These are phyloP conservation scores for Monosporascus sp. DNA, from an alignment of 2,329 filamentous ascomycete species.

Conservation along the genomic window DNA sequence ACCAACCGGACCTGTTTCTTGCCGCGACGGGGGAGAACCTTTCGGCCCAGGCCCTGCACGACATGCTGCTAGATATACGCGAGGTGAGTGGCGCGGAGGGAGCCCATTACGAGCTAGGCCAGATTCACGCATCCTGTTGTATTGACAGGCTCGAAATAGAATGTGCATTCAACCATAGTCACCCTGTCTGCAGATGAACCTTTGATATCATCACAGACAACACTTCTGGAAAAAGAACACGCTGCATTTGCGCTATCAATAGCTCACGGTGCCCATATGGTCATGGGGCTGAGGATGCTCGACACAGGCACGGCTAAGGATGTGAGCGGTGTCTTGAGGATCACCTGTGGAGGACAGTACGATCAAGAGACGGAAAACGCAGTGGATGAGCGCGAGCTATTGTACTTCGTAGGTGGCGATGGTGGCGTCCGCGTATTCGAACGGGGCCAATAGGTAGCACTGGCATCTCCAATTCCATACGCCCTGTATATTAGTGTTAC, in stretches of 20 bases:
- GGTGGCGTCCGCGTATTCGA: constrained; percentile 80
- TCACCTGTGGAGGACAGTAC: constrained; percentile 54
- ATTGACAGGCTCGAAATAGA: constrained; percentile 33
- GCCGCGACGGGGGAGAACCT: constrained; percentile 48
- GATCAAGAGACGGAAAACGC: constrained; percentile 14
- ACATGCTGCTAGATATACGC: constrained; percentile 54
- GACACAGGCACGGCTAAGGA: constrained; percentile 88
- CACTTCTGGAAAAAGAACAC: constrained; percentile 64
- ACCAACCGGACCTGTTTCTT: constrained; percentile 61
- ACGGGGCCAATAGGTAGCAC: constrained; percentile 55
- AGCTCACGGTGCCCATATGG: constrained; percentile 69
- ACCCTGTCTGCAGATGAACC: constrained; percentile 69
- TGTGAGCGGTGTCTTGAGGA: constrained; percentile 79
- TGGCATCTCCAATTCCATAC: constrained; percentile 4
- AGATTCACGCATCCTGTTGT: constrained; percentile 9
- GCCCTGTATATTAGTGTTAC: constrained; percentile 9
- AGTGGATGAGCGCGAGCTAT: constrained; percentile 60
- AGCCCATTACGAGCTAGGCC: background rate
- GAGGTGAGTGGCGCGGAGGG: constrained; percentile 46
- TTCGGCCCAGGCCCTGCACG: constrained; percentile 42
- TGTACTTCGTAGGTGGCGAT: constrained; percentile 79
- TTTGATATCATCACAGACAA: constrained; percentile 55
- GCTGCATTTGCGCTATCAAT: constrained; percentile 65
- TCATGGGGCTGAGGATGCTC: constrained; percentile 68
- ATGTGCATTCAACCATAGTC: constrained; percentile 61